Evolutionary conservation across 2,329 filamentous ascomycete species (phyloP), one percentile per base, ranked within the genome.

Genomic region (Aotearoamyces nothofagi): DNA sequence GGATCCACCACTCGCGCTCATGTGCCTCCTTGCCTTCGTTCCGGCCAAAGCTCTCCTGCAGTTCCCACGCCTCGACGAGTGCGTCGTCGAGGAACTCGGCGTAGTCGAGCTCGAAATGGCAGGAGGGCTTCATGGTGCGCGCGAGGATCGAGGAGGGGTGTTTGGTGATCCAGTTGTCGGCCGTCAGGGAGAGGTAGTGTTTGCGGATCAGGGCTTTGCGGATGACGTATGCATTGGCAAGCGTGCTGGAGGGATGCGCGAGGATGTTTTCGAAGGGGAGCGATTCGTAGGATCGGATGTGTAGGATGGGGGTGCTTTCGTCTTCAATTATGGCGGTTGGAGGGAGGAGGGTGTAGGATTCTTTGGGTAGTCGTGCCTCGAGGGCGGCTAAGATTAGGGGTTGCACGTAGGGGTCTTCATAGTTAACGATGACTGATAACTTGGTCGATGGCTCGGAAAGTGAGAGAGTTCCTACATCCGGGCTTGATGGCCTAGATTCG

Each of bases 1-100:
- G 54, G 40, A 98, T 96, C 90, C 90, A 98, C 87, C 87, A 98
- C 49, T 92, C 73, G 34, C 66, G 64, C 23, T 66, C 56, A 16
- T 30, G 15, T 2, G 32, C 19, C 6, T 36, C 30, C 16, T 44
- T 50, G 9, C 52, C 54, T 27, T 67, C 69, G 42, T 93, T 93
- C 25, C 61, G 62, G 17, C 69, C 67, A 52, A 92, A 65, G 41
- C 79, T 86, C 32, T 82, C 81, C 12, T 76, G 66, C 29, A 98
- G 55, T 45, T 96, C 90, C 50, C 78, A 96, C 0, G 80, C 79
- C 51, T 98, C 90, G 2, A 92, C 63, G 5, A 98, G 59, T 0
- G 90, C 81, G 43, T 98, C 90, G 39, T 96, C 90, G 9, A 98
- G 58, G 46, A 96, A 98, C 56, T 98, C 90, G 1, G 86, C 84